phyloP scores from a whole-genome alignment of 108 stramenopile species.

The Skeletonema menzelii region DNA sequence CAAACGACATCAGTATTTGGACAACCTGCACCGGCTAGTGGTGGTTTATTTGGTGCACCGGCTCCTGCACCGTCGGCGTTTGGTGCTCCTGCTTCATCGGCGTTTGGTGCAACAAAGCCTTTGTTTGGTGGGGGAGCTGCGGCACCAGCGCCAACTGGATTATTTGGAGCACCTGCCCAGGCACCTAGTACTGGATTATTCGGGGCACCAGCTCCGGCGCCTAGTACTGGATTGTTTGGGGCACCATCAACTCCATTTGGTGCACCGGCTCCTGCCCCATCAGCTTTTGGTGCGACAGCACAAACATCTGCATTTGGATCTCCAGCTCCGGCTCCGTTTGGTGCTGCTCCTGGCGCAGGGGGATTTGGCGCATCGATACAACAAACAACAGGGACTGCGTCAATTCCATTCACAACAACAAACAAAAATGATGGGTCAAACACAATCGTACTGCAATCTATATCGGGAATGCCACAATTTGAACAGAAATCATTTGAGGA shows the following conservation, averaged over 20 bases:
- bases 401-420: slow-evolving; percentile 59
- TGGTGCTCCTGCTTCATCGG: slow-evolving; percentile 50
- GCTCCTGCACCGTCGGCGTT: slow-evolving; percentile 46
- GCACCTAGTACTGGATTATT: slow-evolving; percentile 22
- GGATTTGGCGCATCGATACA: slow-evolving; percentile 8
- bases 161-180: slow-evolving; percentile 32
- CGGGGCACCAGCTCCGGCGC: slow-evolving; percentile 48
- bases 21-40: slow-evolving; percentile 30
- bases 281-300: slow-evolving; percentile 52
- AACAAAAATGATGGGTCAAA: slow-evolving; percentile 65
- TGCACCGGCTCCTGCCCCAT: slow-evolving; percentile 43
- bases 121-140: slow-evolving; percentile 31
- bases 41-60: slow-evolving; percentile 49
- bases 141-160: slow-evolving; percentile 29
- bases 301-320: slow-evolving; percentile 52
- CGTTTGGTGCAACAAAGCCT: slow-evolving; percentile 59
- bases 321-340: slow-evolving; percentile 47
- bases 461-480: slow-evolving; percentile 87
- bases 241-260: slow-evolving; percentile 36
- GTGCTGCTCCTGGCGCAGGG: slow-evolving; percentile 22
- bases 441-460: slow-evolving; percentile 76
- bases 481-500: slow-evolving; percentile 90
- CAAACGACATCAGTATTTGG: slow-evolving; percentile 1
- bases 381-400: slow-evolving; percentile 47
- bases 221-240: slow-evolving; percentile 58